Evolutionary conservation across 139 green algal species (phyloP).

Genomic region (Tetraselmis striata): DNA sequence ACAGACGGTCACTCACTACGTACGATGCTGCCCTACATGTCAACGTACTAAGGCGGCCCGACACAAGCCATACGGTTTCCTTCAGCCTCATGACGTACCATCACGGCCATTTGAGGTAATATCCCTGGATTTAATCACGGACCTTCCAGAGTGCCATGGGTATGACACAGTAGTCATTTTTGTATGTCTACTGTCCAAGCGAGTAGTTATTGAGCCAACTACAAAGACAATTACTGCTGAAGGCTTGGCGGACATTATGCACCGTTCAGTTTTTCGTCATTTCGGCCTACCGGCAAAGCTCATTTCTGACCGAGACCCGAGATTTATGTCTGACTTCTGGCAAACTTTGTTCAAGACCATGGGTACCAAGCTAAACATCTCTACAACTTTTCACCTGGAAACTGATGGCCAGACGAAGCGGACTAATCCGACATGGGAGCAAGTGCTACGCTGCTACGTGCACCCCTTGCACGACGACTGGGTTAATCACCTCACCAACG

Average conservation of each 20-base stretch:
- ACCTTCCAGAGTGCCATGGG: background rate
- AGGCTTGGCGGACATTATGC: background rate
- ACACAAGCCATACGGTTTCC: background rate
- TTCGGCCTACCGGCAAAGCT: background rate
- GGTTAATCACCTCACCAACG: background rate
- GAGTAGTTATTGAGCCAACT: background rate
- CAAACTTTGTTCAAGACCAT: background rate
- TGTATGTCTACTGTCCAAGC: background rate
- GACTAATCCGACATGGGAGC: background rate
- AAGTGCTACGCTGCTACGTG: background rate
- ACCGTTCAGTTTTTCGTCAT: no score
- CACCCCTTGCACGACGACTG: background rate
- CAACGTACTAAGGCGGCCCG: background rate
- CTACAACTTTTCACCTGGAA: background rate
- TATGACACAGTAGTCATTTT: background rate
- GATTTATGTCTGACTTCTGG: background rate
- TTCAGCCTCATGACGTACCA: background rate
- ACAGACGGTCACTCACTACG: background rate
- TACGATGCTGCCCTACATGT: background rate
- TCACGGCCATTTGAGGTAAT: background rate
- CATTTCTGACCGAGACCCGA: background rate
- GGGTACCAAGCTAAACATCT: slow-evolving; percentile 1
- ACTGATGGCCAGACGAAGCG: slow-evolving; percentile 3
- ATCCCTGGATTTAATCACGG: background rate
- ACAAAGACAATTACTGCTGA: background rate